Conservation (phyloP, 768 basidiomycete species). For the Termitomyces bulborhizus region DNA sequence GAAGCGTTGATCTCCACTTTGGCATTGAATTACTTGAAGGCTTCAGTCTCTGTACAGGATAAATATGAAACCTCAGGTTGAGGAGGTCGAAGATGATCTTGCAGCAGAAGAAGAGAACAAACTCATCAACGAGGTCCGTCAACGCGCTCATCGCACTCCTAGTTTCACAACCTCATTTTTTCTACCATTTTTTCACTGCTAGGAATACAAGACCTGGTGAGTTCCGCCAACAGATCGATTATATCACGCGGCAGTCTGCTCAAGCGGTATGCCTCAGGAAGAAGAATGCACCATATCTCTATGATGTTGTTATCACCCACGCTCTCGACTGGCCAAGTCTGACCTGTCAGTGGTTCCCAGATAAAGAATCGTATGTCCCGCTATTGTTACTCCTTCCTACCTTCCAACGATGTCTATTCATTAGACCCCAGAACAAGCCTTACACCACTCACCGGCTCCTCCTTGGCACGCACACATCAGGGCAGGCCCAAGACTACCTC, state of each 20-base stretch:
- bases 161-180: not conserved
- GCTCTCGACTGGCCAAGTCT: slow-evolving; percentile 97
- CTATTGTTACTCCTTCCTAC: slow-evolving; percentile 4
- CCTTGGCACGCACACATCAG: slow-evolving; percentile 96
- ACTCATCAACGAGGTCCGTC: slow-evolving; percentile 73
- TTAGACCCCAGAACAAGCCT: slow-evolving; percentile 86
- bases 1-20: not conserved
- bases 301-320: slow-evolving; percentile 96
- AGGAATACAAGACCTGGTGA: slow-evolving; percentile 88
- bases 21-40: not conserved
- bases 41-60: not conserved
- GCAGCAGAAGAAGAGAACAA: slow-evolving; percentile 86
- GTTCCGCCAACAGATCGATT: slow-evolving; percentile 3
- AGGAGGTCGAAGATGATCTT: slow-evolving; percentile 75
- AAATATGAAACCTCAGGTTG: slow-evolving; percentile 44
- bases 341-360: slow-evolving; percentile 99
- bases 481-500: slow-evolving; percentile 88
- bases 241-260: not conserved
- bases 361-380: slow-evolving; percentile 76
- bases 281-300: slow-evolving; percentile 96
- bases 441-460: slow-evolving; percentile 93
- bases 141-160: slow-evolving; percentile 10
- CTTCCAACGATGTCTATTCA: not conserved
- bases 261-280: slow-evolving; percentile 48
- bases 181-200: not conserved